Percentiles rank a stretch among this genome's conserved stretches.
Evolutionary conservation across 768 basidiomycete species (phyloP).

Genomic region (Coprinopsis cinerea): DNA sequence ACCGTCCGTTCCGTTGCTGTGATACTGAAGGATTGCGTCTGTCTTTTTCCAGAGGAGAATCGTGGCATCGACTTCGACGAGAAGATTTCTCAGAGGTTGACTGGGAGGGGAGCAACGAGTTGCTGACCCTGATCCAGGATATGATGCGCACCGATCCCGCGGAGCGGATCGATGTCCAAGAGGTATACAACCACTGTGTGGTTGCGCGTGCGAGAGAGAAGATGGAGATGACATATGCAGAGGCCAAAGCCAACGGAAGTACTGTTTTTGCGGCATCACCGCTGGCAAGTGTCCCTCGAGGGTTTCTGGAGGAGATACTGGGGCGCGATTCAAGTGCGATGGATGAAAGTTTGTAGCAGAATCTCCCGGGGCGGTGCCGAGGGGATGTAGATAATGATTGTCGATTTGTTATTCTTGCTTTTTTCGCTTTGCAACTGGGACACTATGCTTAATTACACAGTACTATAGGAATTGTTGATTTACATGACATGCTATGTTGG

Average conservation of each 20-base stretch:
- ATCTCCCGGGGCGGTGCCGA: neutral
- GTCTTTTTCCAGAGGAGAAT: conserved; percentile 61
- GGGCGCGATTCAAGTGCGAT: conserved; percentile 27
- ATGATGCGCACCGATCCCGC: conserved; percentile 76
- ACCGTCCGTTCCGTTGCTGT: conserved; percentile 13
- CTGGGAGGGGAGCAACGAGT: conserved; percentile 54
- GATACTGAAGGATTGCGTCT: conserved; percentile 12
- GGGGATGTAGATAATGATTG: no score
- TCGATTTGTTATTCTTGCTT: neutral
- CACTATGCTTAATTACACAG: no score
- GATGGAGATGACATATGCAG: conserved; percentile 51
- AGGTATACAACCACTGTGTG: conserved; percentile 55
- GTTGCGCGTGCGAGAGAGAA: conserved; percentile 54
- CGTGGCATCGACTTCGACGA: conserved; percentile 89
- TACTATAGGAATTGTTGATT: no score
- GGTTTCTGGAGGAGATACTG: conserved; percentile 64
- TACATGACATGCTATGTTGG: neutral
- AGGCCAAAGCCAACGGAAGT: conserved; percentile 27
- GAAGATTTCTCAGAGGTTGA: conserved; percentile 90
- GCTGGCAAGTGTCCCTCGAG: conserved; percentile 51
- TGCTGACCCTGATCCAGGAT: conserved; percentile 60
- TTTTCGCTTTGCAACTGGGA: neutral
- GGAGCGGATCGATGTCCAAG: conserved; percentile 49
- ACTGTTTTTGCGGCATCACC: conserved; percentile 53
- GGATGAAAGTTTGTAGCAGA: conserved; percentile 28